Evolutionary conservation across 352 stramenopile genomes (phyloP), one percentile per base, ranked within the genome.

Genomic region (Paralagenidium karlingii): DNA sequence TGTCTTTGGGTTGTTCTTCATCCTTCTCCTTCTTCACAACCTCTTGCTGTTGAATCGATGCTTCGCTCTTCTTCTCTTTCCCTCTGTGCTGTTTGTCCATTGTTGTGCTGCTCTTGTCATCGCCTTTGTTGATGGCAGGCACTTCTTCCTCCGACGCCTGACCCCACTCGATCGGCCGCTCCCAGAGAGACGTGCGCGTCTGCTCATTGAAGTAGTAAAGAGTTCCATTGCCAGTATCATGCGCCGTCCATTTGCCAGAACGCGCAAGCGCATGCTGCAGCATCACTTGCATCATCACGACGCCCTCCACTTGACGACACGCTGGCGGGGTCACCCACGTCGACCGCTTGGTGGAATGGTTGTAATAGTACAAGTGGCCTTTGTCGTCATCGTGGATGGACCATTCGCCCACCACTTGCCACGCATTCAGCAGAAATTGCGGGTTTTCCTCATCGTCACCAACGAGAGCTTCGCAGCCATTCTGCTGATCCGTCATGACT

Each of bases 211-310:
- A 87, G 45, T 87, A 90, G 39, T 86, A 90, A 18, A 87, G 44
- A 29, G 71, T 80, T 2, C 66, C 76, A 24, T 81, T 71, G 19
- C 70, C 73, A 0, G 74, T 51, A 30, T 83, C 70, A 36, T 87
- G 73, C 10, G 68, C 76, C 7, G 57, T 82, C 76, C 76, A 90
- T n/a, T 39, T 37, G 10, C 65, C 68, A 0, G 66, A 86, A 39
- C 61, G 66, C 40, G 63, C 76, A 12, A 87, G 49, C 0, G 73
- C 70, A 21, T 77, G 55, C 44, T 82, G 54, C 40, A 90, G 53
- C 73, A 90, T 90, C 18, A 85, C 61, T 56, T 73, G 65, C 76
- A 87, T 90, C 73, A 88, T 83, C 44, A 83, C 74, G 39, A 76
- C 63, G 24, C 60, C 71, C 34, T 85, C 70, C 19, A 77, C 53